phyloP scores from a whole-genome alignment of 768 basidiomycete species.

The Ramaria sp. region DNA sequence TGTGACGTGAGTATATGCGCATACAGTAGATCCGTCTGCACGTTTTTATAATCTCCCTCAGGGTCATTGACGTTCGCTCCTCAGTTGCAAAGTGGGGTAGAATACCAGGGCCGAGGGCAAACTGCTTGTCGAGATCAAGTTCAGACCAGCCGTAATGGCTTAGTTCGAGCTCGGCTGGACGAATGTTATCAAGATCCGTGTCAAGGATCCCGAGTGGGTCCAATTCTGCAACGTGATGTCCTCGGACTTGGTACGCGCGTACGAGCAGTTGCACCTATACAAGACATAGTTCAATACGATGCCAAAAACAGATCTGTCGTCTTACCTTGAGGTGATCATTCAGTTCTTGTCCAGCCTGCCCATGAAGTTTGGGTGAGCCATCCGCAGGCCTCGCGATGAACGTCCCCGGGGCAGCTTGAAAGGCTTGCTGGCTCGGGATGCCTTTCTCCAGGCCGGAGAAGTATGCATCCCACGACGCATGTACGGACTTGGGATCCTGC shows the following conservation, averaged over 20 bases:
- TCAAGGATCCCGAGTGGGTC: constrained; percentile 93
- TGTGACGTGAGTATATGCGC: not conserved
- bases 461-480: constrained; percentile 90
- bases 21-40: constrained; percentile 90
- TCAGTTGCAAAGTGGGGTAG: constrained; percentile 88
- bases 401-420: constrained; percentile 69
- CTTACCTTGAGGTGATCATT: constrained; percentile 90
- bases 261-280: constrained; percentile 90
- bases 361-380: constrained; percentile 68
- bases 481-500: constrained; percentile 84
- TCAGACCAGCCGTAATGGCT: constrained; percentile 94
- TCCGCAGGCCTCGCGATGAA: constrained; percentile 58
- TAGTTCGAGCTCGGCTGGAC: constrained; percentile 85
- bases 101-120: constrained; percentile 91
- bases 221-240: constrained; percentile 91
- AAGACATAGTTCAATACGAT: not conserved
- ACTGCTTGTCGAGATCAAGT: constrained; percentile 88
- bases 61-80: constrained; percentile 76
- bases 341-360: constrained; percentile 57
- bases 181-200: constrained; percentile 67
- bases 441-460: constrained; percentile 91
- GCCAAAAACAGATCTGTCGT: not conserved
- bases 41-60: constrained; percentile 84
- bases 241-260: constrained; percentile 97
- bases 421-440: constrained; percentile 66